phyloP scores from a whole-genome alignment of 1,284 basidiomycete genomes.

The Trichosporon coremiiforme region DNA sequence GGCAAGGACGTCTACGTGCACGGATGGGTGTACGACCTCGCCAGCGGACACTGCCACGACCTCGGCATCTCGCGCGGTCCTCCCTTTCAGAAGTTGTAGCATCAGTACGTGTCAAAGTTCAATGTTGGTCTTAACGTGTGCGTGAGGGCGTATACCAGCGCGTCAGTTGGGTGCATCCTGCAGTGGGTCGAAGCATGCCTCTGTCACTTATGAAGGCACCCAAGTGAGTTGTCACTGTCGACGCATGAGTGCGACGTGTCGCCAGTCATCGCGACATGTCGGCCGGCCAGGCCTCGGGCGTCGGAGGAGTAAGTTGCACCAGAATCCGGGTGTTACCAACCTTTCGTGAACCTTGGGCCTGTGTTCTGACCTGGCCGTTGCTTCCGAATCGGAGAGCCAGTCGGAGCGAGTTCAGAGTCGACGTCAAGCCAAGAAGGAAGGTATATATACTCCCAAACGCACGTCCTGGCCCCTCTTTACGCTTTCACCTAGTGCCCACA shows the following conservation, averaged over 20 bases:
- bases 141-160: not conserved
- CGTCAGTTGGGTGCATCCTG: not conserved
- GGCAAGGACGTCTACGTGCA: constrained; percentile 70
- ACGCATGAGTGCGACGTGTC: not conserved
- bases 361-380: not conserved
- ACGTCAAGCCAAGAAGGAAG: not conserved
- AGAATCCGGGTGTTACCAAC: not conserved
- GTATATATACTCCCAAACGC: not conserved
- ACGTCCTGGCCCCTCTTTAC: no score
- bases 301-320: not conserved
- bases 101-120: constrained; percentile 7
- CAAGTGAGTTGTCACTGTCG: not conserved
- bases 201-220: not conserved
- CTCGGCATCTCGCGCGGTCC: constrained; percentile 59
- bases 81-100: not conserved
- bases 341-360: not conserved
- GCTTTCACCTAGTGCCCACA: not conserved
- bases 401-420: not conserved
- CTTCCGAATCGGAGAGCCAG: not conserved
- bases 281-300: not conserved
- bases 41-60: constrained; percentile 70
- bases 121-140: not conserved
- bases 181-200: not conserved
- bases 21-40: constrained; percentile 80
- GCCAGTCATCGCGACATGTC: not conserved